Percentiles rank a stretch among this genome's conserved stretches.
Conservation (phyloP, 2,329 filamentous ascomycete species). For the Blastomyces emzantsi region DNA sequence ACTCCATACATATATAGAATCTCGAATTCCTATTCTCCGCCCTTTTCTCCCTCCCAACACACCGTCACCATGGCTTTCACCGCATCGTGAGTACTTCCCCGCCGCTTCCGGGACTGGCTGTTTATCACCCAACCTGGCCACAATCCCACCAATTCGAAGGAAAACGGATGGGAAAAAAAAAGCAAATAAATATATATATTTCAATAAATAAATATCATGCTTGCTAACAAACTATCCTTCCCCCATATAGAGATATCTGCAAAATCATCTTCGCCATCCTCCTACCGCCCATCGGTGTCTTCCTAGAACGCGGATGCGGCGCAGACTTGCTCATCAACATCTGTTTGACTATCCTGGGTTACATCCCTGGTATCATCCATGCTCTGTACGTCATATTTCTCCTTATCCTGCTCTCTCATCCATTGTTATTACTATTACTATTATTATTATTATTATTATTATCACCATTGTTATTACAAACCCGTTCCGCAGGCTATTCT, state of each 20-base stretch:
- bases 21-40: background rate
- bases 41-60: slow-evolving; percentile 2
- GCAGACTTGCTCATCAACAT: slow-evolving; percentile 89
- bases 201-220: background rate
- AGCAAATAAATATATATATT: background rate
- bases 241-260: slow-evolving; percentile 43
- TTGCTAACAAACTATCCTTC: background rate
- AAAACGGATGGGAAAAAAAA: background rate
- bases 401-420: background rate
- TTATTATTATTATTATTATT: background rate
- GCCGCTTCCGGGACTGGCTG: background rate
- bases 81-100: slow-evolving; percentile 37
- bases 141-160: background rate
- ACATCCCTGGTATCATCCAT: slow-evolving; percentile 81
- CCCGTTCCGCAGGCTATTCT: too few relatives aligned
- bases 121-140: background rate
- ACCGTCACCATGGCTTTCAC: slow-evolving; percentile 43
- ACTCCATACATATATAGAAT: background rate
- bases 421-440: too few relatives aligned
- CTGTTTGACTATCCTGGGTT: slow-evolving; percentile 68
- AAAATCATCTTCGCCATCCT: slow-evolving; percentile 83
- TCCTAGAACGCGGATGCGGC: slow-evolving; percentile 86
- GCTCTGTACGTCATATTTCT: slow-evolving; percentile 59
- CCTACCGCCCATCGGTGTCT: slow-evolving; percentile 83
- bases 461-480: too few relatives aligned